A percentile compares a stretch with the other conserved stretches of the same genome.
Conservation (phyloP, 164 flowering plant genomes). For the Vitis rupestris region DNA sequence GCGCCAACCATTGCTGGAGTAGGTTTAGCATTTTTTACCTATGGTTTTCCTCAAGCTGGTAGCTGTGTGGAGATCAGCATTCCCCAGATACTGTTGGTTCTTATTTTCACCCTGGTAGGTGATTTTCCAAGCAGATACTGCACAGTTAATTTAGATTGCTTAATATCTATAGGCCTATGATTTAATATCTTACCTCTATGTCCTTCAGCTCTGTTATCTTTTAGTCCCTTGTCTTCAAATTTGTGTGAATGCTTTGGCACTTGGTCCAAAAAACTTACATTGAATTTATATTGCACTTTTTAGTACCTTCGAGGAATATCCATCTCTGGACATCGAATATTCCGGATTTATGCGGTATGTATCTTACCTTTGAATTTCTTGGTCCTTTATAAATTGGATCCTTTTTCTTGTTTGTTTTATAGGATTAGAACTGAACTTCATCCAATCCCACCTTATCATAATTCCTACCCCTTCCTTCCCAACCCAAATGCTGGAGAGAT, state of each 20-base stretch:
- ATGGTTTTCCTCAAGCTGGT: conserved; percentile 93
- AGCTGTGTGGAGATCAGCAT: conserved; percentile 83
- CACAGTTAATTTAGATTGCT: neutral
- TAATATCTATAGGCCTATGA: neutral
- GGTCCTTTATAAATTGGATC: neutral
- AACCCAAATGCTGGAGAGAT: neutral
- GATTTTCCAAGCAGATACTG: conserved; percentile 5
- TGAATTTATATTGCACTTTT: conserved; percentile 1
- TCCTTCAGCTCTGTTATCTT: neutral
- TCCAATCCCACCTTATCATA: neutral
- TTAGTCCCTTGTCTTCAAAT: neutral
- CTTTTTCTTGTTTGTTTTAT: neutral
- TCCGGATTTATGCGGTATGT: conserved; percentile 85
- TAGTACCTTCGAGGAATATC: conserved; percentile 90
- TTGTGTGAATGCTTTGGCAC: conserved; percentile 1
- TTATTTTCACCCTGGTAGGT: conserved; percentile 78
- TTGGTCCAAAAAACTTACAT: conserved; percentile 1
- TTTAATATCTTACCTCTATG: neutral
- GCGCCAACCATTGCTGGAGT: conserved; percentile 93
- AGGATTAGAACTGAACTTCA: neutral
- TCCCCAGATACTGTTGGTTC: conserved; percentile 69
- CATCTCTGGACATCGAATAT: conserved; percentile 63
- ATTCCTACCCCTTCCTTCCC: no score
- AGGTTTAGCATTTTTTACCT: conserved; percentile 92
- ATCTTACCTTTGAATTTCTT: conserved; percentile 6